Conservation (phyloP, 495 filamentous ascomycete genomes). For the Parachaetomium inaequale region DNA sequence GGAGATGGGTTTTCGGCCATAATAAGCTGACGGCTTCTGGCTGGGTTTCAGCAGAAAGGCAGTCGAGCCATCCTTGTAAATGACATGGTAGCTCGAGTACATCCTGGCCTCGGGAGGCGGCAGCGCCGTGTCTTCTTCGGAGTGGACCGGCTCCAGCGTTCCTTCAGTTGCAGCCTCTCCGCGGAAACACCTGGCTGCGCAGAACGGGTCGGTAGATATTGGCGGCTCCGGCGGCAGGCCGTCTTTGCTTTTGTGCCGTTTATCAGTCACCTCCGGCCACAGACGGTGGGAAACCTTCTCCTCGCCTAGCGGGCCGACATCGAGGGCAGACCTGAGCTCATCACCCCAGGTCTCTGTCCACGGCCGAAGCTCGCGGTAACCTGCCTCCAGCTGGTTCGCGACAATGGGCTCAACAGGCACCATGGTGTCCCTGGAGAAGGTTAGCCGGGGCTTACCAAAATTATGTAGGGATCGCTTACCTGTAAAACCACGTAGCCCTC, state of each 20-base stretch:
- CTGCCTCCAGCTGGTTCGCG: conserved; percentile 86
- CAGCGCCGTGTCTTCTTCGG: conserved; percentile 36
- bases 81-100: conserved; percentile 69
- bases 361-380: conserved; percentile 78
- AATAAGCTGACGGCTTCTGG: conserved; percentile 74
- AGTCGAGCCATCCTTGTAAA: conserved; percentile 70
- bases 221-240: conserved; percentile 39
- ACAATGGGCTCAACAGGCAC: conserved; percentile 80
- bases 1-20: conserved; percentile 69
- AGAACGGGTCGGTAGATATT: conserved; percentile 52
- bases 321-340: conserved; percentile 84
- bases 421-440: conserved; percentile 68
- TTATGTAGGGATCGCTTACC: conserved; percentile 10
- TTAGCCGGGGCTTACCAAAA: neutral
- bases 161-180: conserved; percentile 56
- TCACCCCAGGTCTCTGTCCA: conserved; percentile 94
- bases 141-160: conserved; percentile 39
- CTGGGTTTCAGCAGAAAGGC: conserved; percentile 80
- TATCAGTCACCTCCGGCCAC: conserved; percentile 60
- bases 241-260: conserved; percentile 37
- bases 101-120: conserved; percentile 36
- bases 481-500: conserved; percentile 94
- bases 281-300: conserved; percentile 80
- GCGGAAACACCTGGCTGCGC: conserved; percentile 51
- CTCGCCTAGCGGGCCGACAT: conserved; percentile 86